Conservation (phyloP, 2,329 filamentous ascomycete species). For the Xylariaceae sp. region DNA sequence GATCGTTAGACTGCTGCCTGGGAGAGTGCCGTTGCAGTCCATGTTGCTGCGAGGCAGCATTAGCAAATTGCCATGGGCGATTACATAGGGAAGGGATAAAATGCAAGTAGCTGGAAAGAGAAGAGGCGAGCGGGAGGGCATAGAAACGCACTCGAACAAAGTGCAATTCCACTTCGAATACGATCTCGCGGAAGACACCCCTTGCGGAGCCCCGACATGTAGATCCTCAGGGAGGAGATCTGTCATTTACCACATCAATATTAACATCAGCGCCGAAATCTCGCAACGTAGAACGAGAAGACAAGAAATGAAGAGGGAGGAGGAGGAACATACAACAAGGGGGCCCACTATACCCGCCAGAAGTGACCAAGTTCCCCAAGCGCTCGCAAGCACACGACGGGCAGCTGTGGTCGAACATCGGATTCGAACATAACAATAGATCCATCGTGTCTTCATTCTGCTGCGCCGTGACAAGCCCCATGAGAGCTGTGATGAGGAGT, state of each 20-base stretch:
- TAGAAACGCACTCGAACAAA: conserved; percentile 18
- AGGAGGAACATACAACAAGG: conserved; percentile 22
- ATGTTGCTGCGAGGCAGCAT: conserved; percentile 10
- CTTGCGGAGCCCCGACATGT: conserved; percentile 23
- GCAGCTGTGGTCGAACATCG: conserved; percentile 25
- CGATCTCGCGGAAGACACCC: conserved; percentile 25
- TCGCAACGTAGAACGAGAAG: background rate
- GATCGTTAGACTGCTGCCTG: conserved; percentile 16
- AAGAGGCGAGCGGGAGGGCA: background rate
- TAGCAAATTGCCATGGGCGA: background rate
- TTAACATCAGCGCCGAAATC: background rate
- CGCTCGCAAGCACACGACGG: conserved; percentile 22
- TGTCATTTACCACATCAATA: conserved; percentile 2
- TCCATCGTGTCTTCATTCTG: conserved; percentile 18
- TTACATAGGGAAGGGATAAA: background rate
- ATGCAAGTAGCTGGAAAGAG: background rate
- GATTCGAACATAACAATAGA: conserved; percentile 27
- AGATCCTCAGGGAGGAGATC: conserved; percentile 24
- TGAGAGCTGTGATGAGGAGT: no score
- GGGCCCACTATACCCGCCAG: conserved; percentile 20
- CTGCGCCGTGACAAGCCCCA: conserved; percentile 5
- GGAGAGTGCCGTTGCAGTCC: conserved; percentile 15
- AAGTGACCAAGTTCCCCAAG: conserved; percentile 14
- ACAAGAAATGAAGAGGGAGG: background rate
- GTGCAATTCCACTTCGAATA: conserved; percentile 27